Percentiles rank a stretch among this genome's conserved stretches.
Evolutionary conservation across 768 basidiomycete genomes (phyloP).

Genomic region (Leccinum truebloodii): DNA sequence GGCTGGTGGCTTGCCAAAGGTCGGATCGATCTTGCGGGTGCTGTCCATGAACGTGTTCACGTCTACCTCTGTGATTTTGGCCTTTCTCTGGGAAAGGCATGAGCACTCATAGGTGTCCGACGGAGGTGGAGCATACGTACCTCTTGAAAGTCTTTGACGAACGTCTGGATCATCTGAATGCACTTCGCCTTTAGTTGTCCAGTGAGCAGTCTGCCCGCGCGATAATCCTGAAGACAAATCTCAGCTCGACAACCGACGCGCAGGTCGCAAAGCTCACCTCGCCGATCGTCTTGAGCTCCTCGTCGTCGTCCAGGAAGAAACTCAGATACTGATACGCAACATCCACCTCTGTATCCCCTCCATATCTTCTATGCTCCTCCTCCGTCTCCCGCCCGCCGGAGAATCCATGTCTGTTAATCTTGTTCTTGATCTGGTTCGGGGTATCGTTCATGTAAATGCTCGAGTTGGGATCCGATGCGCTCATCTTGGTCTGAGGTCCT

Average conservation of each 20-base stretch:
- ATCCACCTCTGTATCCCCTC: conserved; percentile 94
- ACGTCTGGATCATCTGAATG: conserved; percentile 77
- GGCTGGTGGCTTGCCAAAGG: conserved; percentile 39
- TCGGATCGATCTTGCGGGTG: conserved; percentile 70
- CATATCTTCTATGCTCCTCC: conserved; percentile 86
- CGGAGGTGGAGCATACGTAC: conserved; percentile 36
- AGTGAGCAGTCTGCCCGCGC: conserved; percentile 82
- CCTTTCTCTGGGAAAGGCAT: conserved; percentile 59
- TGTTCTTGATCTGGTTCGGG: conserved; percentile 92
- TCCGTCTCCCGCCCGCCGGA: conserved; percentile 95
- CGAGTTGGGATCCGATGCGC: conserved; percentile 89
- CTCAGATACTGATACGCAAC: conserved; percentile 93
- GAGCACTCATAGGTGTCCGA: conserved; percentile 1
- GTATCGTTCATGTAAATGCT: conserved; percentile 97
- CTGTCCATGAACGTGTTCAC: conserved; percentile 80
- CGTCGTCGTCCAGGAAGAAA: conserved; percentile 96
- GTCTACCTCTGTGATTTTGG: conserved; percentile 76
- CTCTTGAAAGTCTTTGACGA: conserved; percentile 86
- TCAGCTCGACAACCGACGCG: not conserved
- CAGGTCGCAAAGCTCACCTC: conserved; percentile 45
- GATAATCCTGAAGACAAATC: conserved; percentile 70
- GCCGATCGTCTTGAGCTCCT: conserved; percentile 74
- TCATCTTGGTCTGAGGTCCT: conserved; percentile 99
- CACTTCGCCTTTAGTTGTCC: conserved; percentile 90
- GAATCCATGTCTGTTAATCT: conserved; percentile 95